Evolutionary conservation across 495 filamentous ascomycete species (phyloP), one percentile per base, ranked within the genome.

Genomic region (Talaromyces adpressus): DNA sequence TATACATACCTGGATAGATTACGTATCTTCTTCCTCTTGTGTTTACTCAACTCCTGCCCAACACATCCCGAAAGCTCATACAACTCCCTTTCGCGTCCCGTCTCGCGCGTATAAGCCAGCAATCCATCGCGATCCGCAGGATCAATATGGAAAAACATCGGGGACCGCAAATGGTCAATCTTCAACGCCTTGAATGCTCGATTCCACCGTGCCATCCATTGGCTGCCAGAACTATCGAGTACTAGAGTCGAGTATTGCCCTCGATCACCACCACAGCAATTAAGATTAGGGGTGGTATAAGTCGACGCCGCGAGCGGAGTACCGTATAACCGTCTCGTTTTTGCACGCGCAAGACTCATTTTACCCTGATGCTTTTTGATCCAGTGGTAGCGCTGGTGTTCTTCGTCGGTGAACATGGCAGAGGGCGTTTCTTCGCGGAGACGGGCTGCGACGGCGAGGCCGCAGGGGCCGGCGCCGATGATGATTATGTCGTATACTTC

Each of bases 121-220:
- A 88, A 72, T 3, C 83, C 83, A 73, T 88, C 85, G 6, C 85
- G 79, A 69, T 89, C 85, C 1, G 82, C 77, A 0, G 85, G 85
- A 64, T 88, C 85, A 20, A 85, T 72, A 71, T 89, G 85, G 65
- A 87, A 87, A 66, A 88, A 87, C 85, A 88, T 87, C 16, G 84
- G 85, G 66, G 84, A 87, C 14, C 84, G 79, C 16, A 88, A 71
- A 69, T 88, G 80, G 22, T 80, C 73, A 30, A 88, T 88, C 41
- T 82, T 79, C 59, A 87, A 76, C 0, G 73, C 81, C 22, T 74
- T 70, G 69, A 87, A 88, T 8, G 82, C 77, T 25, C 70, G 72
- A 36, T 83, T 79, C 85, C 85, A 88, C 59, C 77, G 68, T 64
- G 78, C 68, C 79, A 88, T 82, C 83, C 84, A 89, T 25, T 70